Evolutionary conservation across 179 eudicot genomes (phyloP), one percentile per base, ranked within the genome.

Genomic region (Patellifolia procumbens): DNA sequence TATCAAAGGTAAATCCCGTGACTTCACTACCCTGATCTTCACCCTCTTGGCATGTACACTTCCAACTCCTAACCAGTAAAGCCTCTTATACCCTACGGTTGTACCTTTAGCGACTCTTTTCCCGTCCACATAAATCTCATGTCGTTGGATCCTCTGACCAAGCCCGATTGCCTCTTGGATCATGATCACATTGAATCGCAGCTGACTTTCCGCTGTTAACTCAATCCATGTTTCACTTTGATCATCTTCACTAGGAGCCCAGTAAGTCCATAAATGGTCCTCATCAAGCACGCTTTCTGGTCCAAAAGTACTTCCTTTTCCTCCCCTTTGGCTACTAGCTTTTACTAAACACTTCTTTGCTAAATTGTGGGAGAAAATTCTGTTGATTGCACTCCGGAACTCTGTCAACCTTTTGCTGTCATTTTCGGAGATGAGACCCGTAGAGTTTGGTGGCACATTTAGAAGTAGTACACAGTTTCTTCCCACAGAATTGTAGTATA

Each of bases 81-180:
- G 89, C 85, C 79, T 90, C 87, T 94, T 94, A 82, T 92, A 85
- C 66, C 98, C 98, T 0, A 94, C 83, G 0, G 92, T 92, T 12
- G 94, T 94, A 52, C 92, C 98, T 1, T 48, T 83, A 4, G 73
- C 88, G 59, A 89, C 79, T 64, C 17, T 43, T 28, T 68, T 79
- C 13, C 91, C 96, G n/a, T 94, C 96, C 0, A 84, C 84, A 24
- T 89, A 92, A 17, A 94, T 78, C 69, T 89, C 88, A 29, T 94
- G 94, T 56, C 62, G 74, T 79, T 79, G 52, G 64, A 94, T 85
- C 84, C 98, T 81, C 73, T 94, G 98, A n/a, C 98, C 98, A 0
- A 94, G 86, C 22, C 98, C 98, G 11, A 94, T 88, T 0, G 98
- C 96, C 67, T 94, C 98, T 69, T 92, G 97, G 45, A 94, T 86